Evolutionary conservation across 169 alveolate genomes (phyloP).

Genomic region (Eimeria acervulina): DNA sequence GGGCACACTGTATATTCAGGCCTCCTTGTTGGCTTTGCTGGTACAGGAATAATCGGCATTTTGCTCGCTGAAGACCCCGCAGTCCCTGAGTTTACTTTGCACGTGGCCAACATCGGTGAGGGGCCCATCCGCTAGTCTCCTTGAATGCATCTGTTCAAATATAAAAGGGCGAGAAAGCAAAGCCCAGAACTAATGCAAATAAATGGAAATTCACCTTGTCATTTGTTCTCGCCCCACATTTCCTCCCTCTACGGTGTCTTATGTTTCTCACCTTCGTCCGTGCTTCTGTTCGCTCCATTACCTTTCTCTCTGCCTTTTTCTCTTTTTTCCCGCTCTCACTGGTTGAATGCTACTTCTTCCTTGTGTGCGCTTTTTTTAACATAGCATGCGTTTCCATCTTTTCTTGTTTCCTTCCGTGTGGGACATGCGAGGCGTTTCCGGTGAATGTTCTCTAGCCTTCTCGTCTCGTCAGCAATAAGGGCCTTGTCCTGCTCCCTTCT

Average conservation of each 20-base stretch:
- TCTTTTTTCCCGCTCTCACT: neutral
- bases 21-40: neutral
- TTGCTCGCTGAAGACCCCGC: conserved; percentile 1
- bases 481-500: neutral
- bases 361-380: neutral
- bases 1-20: neutral
- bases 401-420: neutral
- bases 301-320: neutral
- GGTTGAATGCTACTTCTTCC: neutral
- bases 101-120: conserved; percentile 30
- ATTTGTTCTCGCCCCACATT: no score
- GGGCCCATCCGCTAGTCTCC: no score
- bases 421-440: neutral
- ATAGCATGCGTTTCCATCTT: neutral
- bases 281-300: neutral
- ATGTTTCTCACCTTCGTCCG: neutral
- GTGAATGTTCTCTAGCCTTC: neutral
- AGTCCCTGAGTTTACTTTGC: conserved; percentile 2
- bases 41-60: conserved; percentile 19
- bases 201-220: no score
- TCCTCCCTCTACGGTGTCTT: neutral
- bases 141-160: no score
- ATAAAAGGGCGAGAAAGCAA: no score
- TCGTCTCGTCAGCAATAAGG: neutral
- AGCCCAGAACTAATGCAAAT: no score